Percentiles rank a stretch among this genome's conserved stretches.
phyloP scores from a whole-genome alignment of 805 yeast species.

The Hanseniaspora guilliermondii region DNA sequence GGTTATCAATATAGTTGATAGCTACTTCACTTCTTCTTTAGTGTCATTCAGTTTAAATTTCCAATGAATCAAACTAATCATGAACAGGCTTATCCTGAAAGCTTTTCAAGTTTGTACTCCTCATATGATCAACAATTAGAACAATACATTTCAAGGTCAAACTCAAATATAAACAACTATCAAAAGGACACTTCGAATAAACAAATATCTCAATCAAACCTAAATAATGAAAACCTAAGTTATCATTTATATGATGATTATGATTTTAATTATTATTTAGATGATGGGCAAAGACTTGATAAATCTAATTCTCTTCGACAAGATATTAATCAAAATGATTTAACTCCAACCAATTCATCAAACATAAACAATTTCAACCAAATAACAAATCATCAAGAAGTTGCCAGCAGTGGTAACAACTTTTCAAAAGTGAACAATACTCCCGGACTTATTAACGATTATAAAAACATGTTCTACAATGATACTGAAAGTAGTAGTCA shows the following conservation, averaged over 20 bases:
- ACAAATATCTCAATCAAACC: not conserved
- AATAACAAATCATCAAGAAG: not conserved
- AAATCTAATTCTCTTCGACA: not conserved
- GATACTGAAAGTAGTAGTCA: not conserved
- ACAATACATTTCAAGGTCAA: not conserved
- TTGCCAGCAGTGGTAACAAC: not conserved
- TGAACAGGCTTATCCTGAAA: not conserved
- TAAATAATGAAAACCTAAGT: conserved; percentile 3
- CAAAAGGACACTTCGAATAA: not conserved
- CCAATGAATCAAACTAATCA: not conserved
- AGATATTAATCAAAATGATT: not conserved
- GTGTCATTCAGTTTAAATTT: not conserved
- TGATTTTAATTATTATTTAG: conserved; percentile 9
- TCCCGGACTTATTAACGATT: not conserved
- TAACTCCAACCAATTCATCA: not conserved
- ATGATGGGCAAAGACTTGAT: not conserved
- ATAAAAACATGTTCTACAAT: not conserved
- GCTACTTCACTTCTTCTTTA: not conserved
- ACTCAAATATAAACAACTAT: not conserved
- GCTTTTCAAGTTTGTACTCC: not conserved
- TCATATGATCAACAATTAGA: conserved; percentile 7
- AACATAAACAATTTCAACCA: not conserved
- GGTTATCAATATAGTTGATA: too few species aligned
- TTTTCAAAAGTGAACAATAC: not conserved
- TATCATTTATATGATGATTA: conserved; percentile 11